A percentile compares a stretch with the other conserved stretches of the same genome.
Evolutionary conservation across 495 filamentous ascomycete species (phyloP).

Genomic region (Articulospora tetracladia): DNA sequence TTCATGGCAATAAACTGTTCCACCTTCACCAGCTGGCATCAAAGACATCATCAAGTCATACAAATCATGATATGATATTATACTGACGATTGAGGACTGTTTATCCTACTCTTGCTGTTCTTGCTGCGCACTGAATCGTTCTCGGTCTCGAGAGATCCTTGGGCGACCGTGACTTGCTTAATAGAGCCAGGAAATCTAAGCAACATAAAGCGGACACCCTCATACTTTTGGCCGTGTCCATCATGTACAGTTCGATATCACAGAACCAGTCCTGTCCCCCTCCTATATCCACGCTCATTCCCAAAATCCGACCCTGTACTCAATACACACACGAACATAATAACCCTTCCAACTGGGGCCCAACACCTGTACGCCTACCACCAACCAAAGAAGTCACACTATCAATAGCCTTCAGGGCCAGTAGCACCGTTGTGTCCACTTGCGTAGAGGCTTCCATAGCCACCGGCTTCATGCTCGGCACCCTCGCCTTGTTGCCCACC

Average conservation of each 20-base stretch:
- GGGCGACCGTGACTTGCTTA: constrained; percentile 9
- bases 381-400: background rate
- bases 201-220: constrained; percentile 8
- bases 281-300: constrained; percentile 15
- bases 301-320: constrained; percentile 22
- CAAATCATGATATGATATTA: constrained; percentile 6
- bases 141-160: constrained; percentile 9
- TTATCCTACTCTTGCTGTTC: constrained; percentile 23
- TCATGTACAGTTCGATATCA: constrained; percentile 22
- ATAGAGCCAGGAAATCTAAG: constrained; percentile 26
- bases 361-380: background rate
- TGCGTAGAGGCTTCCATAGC: constrained; percentile 59
- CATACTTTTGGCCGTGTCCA: constrained; percentile 20
- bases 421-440: constrained; percentile 67
- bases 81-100: constrained; percentile 18
- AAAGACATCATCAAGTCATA: background rate
- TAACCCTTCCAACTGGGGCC: constrained; percentile 2
- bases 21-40: no score
- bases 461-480: constrained; percentile 50
- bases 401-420: constrained; percentile 35
- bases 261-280: constrained; percentile 12
- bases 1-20: background rate
- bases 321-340: constrained; percentile 23
- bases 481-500: constrained; percentile 56
- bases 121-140: constrained; percentile 12